A percentile compares a stretch with the other conserved stretches of the same genome.
These are phyloP conservation scores for Pseudovirgaria hyperparasitica DNA, from an alignment of 2,329 filamentous ascomycete genomes.

Conservation along the genomic window DNA sequence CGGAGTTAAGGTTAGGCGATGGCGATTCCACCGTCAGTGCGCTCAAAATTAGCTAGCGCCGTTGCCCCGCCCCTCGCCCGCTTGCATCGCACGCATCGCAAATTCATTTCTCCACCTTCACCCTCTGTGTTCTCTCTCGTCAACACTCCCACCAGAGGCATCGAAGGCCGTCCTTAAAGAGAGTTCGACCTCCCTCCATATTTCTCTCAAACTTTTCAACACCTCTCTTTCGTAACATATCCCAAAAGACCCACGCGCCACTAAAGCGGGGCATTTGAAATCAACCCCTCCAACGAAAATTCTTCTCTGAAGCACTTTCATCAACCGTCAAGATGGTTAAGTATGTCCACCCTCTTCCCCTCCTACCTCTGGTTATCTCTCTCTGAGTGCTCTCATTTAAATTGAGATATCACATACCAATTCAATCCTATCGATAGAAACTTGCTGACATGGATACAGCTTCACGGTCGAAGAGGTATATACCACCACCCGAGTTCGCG, in stretches of 20 bases:
- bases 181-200: slow-evolving; percentile 11
- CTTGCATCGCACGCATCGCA: too few species aligned
- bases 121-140: too few species aligned
- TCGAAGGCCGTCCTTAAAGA: too few species aligned
- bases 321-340: slow-evolving; percentile 96
- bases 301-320: slow-evolving; percentile 16
- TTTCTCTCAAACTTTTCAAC: slow-evolving; percentile 10
- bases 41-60: too few species aligned
- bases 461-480: slow-evolving; percentile 90
- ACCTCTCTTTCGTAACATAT: too few species aligned
- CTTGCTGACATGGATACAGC: slow-evolving; percentile 50
- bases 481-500: slow-evolving; percentile 14
- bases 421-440: slow-evolving; percentile 8
- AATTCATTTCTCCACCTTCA: too few species aligned
- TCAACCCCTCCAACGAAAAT: slow-evolving; percentile 21
- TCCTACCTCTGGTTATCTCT: not conserved
- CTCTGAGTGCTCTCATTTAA: not conserved
- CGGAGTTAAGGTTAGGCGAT: too few species aligned
- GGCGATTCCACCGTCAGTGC: too few species aligned
- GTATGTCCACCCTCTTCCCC: slow-evolving; percentile 48
- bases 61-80: too few species aligned
- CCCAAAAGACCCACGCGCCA: too few species aligned
- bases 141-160: too few species aligned
- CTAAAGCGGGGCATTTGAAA: slow-evolving; percentile 24
- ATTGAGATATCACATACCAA: not conserved